Conservation (phyloP, 768 basidiomycete species). For the Xerocomellus amylosporus region DNA sequence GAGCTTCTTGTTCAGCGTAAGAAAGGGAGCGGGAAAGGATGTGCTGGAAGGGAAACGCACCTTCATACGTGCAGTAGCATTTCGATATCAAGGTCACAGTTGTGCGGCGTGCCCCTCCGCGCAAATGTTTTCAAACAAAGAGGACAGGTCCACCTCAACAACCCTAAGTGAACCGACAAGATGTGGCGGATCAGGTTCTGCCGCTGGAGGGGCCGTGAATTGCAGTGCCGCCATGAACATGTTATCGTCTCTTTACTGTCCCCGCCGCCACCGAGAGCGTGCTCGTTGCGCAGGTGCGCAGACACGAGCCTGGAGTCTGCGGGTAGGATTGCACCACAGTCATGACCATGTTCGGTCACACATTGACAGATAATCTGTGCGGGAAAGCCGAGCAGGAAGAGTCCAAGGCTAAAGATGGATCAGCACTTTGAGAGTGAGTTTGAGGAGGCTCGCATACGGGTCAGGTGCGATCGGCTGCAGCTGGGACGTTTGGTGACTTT, state of each 20-base stretch:
- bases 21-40: too few species aligned
- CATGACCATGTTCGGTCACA: background rate
- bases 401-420: background rate
- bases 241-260: background rate
- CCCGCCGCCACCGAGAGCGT: background rate
- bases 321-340: background rate
- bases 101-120: conserved; percentile 2
- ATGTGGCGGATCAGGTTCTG: background rate
- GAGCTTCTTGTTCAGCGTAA: too few species aligned
- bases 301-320: background rate
- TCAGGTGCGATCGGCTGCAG: too few species aligned
- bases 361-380: background rate
- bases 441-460: too few species aligned
- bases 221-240: background rate
- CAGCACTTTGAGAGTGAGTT: too few species aligned
- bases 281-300: background rate
- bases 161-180: background rate
- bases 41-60: too few species aligned
- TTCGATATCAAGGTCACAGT: background rate
- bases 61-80: background rate
- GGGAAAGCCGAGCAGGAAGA: background rate
- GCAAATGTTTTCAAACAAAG: background rate
- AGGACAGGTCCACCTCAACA: conserved; percentile 11
- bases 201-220: background rate
- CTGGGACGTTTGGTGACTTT: too few species aligned